Percentiles rank a stretch among this genome's conserved stretches.
These are phyloP conservation scores for Acacia concinna DNA, from an alignment of 331 rosid species.

Conservation along the genomic window DNA sequence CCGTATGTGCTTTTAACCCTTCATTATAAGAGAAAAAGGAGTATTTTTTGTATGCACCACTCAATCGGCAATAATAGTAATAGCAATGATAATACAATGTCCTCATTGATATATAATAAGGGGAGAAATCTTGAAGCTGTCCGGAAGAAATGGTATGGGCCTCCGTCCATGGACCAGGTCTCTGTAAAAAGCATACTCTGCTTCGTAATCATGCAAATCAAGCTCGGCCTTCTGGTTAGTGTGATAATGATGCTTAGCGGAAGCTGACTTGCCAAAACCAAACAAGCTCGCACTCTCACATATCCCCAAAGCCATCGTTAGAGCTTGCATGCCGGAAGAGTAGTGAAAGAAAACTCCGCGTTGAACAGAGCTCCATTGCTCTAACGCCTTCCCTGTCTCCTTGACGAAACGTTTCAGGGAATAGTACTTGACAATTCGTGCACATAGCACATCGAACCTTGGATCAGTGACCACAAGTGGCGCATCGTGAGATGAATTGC, in stretches of 20 bases:
- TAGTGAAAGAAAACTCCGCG: conserved; percentile 66
- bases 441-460: conserved; percentile 68
- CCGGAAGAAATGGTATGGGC: conserved; percentile 67
- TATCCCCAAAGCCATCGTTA: conserved; percentile 65
- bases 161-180: conserved; percentile 58
- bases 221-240: conserved; percentile 72
- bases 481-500: conserved; percentile 67
- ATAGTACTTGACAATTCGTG: conserved; percentile 83
- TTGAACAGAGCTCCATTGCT: conserved; percentile 60
- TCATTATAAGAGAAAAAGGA: not conserved
- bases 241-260: conserved; percentile 65
- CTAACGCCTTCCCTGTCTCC: conserved; percentile 36
- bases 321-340: conserved; percentile 72
- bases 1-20: not conserved
- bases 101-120: conserved; percentile 13
- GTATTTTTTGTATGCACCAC: conserved; percentile 4
- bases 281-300: conserved; percentile 58
- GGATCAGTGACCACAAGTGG: conserved; percentile 81
- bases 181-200: conserved; percentile 72
- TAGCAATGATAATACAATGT: not conserved
- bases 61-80: not conserved
- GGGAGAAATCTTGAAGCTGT: conserved; percentile 71
- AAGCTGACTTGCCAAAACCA: conserved; percentile 60
- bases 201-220: conserved; percentile 86
- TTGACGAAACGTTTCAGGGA: conserved; percentile 58